phyloP scores from a whole-genome alignment of 176 grass and related monocot species.

The Dendrocalamus sinicus region DNA sequence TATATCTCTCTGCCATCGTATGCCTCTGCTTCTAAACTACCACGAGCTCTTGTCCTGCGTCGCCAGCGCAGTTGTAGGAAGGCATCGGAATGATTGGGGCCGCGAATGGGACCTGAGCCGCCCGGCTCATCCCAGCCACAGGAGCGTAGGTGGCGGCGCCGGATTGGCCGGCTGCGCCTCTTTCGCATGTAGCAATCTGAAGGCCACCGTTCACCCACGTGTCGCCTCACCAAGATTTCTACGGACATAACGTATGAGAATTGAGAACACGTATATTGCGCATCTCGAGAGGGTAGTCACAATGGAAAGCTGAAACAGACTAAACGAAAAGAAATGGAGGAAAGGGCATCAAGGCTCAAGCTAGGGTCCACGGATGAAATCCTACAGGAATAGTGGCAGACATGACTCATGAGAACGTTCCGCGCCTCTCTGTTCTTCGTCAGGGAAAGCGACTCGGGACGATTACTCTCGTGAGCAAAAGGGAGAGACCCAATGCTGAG shows the following conservation, averaged over 20 bases:
- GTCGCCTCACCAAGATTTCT: neutral
- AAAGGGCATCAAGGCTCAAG: too few relatives aligned
- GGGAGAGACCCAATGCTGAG: neutral
- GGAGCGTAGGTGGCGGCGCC: constrained; percentile 38
- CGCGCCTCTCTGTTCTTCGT: constrained; percentile 26
- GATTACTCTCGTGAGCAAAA: neutral
- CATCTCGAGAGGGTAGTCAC: neutral
- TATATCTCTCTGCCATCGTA: neutral
- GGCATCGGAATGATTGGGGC: constrained; percentile 33
- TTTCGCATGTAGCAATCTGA: neutral
- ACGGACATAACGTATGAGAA: neutral
- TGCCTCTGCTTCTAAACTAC: neutral
- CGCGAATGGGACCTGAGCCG: constrained; percentile 29
- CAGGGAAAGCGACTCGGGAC: constrained; percentile 13
- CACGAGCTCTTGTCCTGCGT: neutral
- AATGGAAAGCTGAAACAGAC: neutral
- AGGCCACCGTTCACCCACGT: constrained; percentile 16
- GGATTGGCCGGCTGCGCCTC: constrained; percentile 15
- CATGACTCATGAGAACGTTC: constrained; percentile 45
- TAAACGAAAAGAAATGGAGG: neutral
- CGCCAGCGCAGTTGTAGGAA: neutral
- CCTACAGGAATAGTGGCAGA: constrained; percentile 13
- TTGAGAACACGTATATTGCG: neutral
- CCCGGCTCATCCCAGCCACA: constrained; percentile 45
- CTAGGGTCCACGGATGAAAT: neutral